Evolutionary conservation across 495 filamentous ascomycete species (phyloP), one percentile per base, ranked within the genome.

Genomic region (Alectoria sarmentosa): DNA sequence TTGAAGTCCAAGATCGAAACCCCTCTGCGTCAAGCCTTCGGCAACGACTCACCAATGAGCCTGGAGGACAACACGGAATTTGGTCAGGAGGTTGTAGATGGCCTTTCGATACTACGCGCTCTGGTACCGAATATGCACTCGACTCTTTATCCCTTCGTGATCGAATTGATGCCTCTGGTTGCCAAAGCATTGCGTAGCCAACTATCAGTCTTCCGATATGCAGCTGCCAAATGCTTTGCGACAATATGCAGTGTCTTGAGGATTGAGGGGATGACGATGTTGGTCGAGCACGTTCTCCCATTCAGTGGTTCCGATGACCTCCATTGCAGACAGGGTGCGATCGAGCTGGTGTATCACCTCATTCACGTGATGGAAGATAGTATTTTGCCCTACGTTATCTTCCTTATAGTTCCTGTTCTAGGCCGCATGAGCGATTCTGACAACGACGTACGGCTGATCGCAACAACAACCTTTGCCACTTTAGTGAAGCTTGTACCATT

Each of bases 361-460:
- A 98, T 98, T 69, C 89, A 95, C 70, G 93, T 98, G 62, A 98
- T 98, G 94, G 94, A 95, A 64, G 95, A 97, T 70, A 83, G 84
- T 58, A 98, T 98, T 63, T 78, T 98, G 26, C 94, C 94, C 13
- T 98, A 98, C 74, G 94, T 98, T 63, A 97, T 98, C 69, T 98
- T 98, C 84, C 84, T 98, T 62, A 93, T 98, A 55, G 93, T 97
- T n/a, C 94, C 94, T 4, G 93, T 98, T 6, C 82, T 98, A 60
- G 94, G 94, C 46, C 86, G 94, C n/a, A 98, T 98, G 94, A 97
- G 92, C 73, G 94, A 98, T 73, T 94, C 93, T 0, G 93, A 98
- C 75, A 92, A 92, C 69, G 92, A 98, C 70, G 86, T 98, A 60
- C 86, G 94, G 48, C 83, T 98, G 30, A 88, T 98, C 63, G 92